Evolutionary conservation across 2,329 filamentous ascomycete genomes (phyloP), one percentile per base, ranked within the genome.

Genomic region (Pseudocercospora fijiensis): DNA sequence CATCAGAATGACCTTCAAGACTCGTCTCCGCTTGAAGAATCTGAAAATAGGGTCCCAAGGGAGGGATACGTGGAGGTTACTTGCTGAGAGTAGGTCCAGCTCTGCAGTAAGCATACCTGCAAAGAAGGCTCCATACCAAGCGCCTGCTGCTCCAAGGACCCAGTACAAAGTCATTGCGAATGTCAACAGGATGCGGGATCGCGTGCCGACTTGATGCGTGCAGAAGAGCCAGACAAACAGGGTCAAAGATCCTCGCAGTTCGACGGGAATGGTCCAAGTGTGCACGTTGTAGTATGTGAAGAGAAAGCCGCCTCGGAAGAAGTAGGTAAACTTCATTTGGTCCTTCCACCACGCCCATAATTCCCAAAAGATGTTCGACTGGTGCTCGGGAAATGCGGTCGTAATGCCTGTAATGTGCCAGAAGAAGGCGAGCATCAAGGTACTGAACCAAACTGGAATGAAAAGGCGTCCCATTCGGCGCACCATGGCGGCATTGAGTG

Each of bases 311-410:
- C 79, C 78, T 26, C 84, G 83, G 76, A 85, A 90, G 47, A 88
- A 73, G 72, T 87, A 90, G 75, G 83, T 88, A 76, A 88, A 90
- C 73, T 88, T 88, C 71, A 89, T 88, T 71, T 85, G 80, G 72
- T 90, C 85, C 62, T 71, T 72, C 56, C 79, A 77, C 78, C 78
- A 80, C 18, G 74, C 77, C 74, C 80, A 83, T 2, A 85, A 64
- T 67, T 88, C 85, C 10, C 78, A 79, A 10, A 74, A 65, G 71
- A 82, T 80, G 37, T 69, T 83, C 5, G 66, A 68, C 65, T 82
- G 74, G 24, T 75, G 57, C 18, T 57, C 47, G 0, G 69, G 67
- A 24, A 67, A 71, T 9, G 69, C 65, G 11, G 78, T 76, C 74
- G 78, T 81, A 58, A 84, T 76, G 2, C 80, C 80, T 51, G 86